Evolutionary conservation across 352 stramenopile genomes (phyloP).

Genomic region (Phytophthora multivora): DNA sequence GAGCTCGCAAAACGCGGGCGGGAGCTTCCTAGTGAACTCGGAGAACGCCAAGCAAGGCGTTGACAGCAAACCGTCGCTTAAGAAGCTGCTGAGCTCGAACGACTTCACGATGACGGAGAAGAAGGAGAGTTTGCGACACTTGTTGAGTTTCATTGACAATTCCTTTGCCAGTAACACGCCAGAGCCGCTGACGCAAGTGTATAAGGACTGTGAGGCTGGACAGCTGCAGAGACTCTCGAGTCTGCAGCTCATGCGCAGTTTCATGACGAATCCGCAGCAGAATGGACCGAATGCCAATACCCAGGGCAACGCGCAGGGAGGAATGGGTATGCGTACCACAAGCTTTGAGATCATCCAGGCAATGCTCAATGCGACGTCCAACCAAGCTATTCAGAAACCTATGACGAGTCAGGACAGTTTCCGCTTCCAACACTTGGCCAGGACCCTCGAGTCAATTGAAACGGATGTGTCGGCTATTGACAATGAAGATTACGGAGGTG

Average conservation of each 20-base stretch:
- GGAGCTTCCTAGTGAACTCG: slow-evolving; percentile 62
- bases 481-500: slow-evolving; percentile 81
- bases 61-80: slow-evolving; percentile 63
- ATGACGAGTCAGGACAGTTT: slow-evolving; percentile 90
- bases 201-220: slow-evolving; percentile 79
- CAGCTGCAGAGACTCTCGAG: slow-evolving; percentile 74
- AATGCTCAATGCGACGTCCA: slow-evolving; percentile 86
- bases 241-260: slow-evolving; percentile 82
- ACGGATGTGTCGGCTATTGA: slow-evolving; percentile 81
- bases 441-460: slow-evolving; percentile 82
- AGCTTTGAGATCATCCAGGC: slow-evolving; percentile 90
- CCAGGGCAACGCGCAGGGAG: background rate
- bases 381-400: slow-evolving; percentile 84
- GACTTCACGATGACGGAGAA: slow-evolving; percentile 87
- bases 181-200: slow-evolving; percentile 80
- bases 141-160: slow-evolving; percentile 86
- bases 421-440: slow-evolving; percentile 82
- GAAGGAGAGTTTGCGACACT: slow-evolving; percentile 82
- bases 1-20: slow-evolving; percentile 42
- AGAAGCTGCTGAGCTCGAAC: slow-evolving; percentile 83
- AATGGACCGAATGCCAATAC: background rate
- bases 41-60: slow-evolving; percentile 39
- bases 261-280: slow-evolving; percentile 46
- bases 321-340: slow-evolving; percentile 72
- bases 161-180: slow-evolving; percentile 77